Evolutionary conservation across 1,284 basidiomycete species (phyloP).

Genomic region (Rhodotorula mucilaginosa): DNA sequence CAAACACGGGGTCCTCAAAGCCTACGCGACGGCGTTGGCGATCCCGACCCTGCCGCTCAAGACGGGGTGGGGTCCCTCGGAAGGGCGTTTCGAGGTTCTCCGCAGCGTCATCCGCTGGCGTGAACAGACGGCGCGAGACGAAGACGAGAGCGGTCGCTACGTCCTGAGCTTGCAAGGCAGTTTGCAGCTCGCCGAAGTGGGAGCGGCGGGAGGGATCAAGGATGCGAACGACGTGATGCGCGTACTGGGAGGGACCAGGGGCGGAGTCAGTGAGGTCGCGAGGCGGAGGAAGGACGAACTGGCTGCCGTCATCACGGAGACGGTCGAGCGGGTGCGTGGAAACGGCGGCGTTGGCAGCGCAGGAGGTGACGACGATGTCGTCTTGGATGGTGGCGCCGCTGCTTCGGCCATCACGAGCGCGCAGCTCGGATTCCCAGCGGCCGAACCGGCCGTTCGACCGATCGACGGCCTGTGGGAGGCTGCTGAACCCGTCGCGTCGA

Average conservation of each 20-base stretch:
- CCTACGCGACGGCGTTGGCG: conserved; percentile 39
- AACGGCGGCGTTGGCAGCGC: conserved; percentile 2
- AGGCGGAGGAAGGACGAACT: conserved; percentile 35
- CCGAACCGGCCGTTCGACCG: conserved; percentile 28
- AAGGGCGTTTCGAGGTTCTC: conserved; percentile 59
- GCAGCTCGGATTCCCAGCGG: conserved; percentile 11
- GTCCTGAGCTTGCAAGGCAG: conserved; percentile 70
- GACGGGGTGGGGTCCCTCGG: conserved; percentile 51
- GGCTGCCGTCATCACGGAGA: conserved; percentile 40
- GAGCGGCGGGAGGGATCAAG: conserved; percentile 52
- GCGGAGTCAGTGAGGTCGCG: conserved; percentile 54
- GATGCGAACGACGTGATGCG: conserved; percentile 59
- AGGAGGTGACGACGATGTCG: conserved; percentile 17
- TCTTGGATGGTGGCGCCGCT: conserved; percentile 13
- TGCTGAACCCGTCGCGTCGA: conserved; percentile 30
- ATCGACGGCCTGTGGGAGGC: conserved; percentile 29
- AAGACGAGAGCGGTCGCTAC: conserved; percentile 82
- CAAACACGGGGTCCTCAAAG: conserved; percentile 67
- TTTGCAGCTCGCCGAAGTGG: conserved; percentile 63
- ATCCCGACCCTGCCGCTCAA: conserved; percentile 54
- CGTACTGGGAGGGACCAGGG: conserved; percentile 12
- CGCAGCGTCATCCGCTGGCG: conserved; percentile 78
- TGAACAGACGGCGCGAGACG: conserved; percentile 71
- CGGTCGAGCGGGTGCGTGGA: conserved; percentile 52
- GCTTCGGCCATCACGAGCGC: background rate